Percentiles rank a stretch among this genome's conserved stretches.
phyloP scores from a whole-genome alignment of 257 asterid genomes.

The Eustoma russellianum region DNA sequence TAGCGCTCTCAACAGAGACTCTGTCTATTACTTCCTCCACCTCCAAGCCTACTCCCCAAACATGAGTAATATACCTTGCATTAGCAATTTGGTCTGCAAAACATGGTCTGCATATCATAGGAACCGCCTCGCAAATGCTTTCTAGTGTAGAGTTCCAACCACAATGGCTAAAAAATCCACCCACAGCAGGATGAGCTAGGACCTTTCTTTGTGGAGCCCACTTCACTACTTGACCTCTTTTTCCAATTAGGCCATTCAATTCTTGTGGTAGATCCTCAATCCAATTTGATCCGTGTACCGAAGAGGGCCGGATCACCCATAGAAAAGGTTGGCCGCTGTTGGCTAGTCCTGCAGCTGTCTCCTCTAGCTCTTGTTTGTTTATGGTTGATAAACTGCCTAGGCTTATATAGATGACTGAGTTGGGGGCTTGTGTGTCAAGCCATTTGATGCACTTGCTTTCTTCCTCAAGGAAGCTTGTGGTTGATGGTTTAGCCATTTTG shows the following conservation, averaged over 20 bases:
- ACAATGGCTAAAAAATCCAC: slow-evolving; percentile 19
- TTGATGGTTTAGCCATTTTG: neutral
- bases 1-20: neutral
- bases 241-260: neutral
- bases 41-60: slow-evolving; percentile 21
- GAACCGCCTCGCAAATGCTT: slow-evolving; percentile 19
- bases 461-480: neutral
- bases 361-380: slow-evolving; percentile 10
- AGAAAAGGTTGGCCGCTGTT: slow-evolving; percentile 26
- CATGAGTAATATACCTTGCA: slow-evolving; percentile 5
- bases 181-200: slow-evolving; percentile 9
- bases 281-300: slow-evolving; percentile 3
- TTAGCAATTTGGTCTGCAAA: slow-evolving; percentile 13
- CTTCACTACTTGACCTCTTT: slow-evolving; percentile 10
- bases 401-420: slow-evolving; percentile 37
- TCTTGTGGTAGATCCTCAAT: neutral
- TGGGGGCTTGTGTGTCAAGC: slow-evolving; percentile 29
- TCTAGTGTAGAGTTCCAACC: slow-evolving; percentile 23
- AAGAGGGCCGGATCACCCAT: slow-evolving; percentile 31
- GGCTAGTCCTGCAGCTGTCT: slow-evolving; percentile 40
- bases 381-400: slow-evolving; percentile 30
- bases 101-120: slow-evolving; percentile 17
- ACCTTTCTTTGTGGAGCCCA: slow-evolving; percentile 14
- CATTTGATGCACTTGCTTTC: slow-evolving; percentile 12
- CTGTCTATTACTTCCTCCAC: slow-evolving; percentile 8